Conservation (phyloP, 2,329 filamentous ascomycete genomes). For the Penicillium fuscoglaucum region DNA sequence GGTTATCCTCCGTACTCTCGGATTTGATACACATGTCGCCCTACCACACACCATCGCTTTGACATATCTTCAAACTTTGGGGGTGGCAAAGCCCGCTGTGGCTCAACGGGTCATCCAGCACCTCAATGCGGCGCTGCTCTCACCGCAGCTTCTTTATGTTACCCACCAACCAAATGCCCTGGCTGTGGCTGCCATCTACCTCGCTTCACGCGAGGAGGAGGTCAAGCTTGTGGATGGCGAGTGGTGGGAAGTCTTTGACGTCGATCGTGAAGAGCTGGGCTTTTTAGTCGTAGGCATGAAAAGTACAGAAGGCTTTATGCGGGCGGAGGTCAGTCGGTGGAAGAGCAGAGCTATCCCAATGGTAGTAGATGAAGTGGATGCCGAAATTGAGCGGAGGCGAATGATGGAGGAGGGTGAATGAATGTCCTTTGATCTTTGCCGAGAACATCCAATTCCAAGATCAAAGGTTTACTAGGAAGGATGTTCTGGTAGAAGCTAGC, state of each 20-base stretch:
- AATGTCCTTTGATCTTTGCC: constrained; percentile 14
- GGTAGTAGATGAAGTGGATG: constrained; percentile 58
- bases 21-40: constrained; percentile 81
- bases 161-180: constrained; percentile 87
- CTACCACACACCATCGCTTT: constrained; percentile 84
- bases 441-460: background rate
- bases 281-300: constrained; percentile 85
- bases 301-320: constrained; percentile 72
- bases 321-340: constrained; percentile 59
- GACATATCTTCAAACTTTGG: constrained; percentile 89
- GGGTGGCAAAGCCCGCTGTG: constrained; percentile 62
- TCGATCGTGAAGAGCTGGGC: constrained; percentile 88
- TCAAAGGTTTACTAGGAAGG: background rate
- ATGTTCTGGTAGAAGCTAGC: background rate
- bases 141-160: constrained; percentile 83
- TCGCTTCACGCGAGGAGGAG: constrained; percentile 74
- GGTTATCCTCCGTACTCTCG: constrained; percentile 70
- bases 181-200: constrained; percentile 85
- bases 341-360: constrained; percentile 57
- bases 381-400: constrained; percentile 58
- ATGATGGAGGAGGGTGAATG: constrained; percentile 43
- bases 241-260: constrained; percentile 99
- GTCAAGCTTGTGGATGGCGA: constrained; percentile 77
- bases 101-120: constrained; percentile 69
- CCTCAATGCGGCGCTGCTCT: constrained; percentile 82